Evolutionary conservation across 2,329 filamentous ascomycete genomes (phyloP).

Genomic region (Metarhizium anisopliae): DNA sequence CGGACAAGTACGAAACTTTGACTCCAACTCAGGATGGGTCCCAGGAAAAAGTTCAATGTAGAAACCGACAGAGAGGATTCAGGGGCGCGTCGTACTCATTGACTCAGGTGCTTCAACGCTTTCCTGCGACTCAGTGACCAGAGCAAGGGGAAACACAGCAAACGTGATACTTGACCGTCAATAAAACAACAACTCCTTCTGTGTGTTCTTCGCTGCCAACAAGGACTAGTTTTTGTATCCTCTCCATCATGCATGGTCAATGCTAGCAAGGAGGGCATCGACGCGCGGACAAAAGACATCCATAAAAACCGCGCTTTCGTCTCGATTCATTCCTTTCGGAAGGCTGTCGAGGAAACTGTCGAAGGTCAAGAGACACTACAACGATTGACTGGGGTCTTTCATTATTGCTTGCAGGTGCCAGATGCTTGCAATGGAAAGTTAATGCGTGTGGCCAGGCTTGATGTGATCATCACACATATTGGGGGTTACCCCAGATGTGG

Average conservation of each 20-base stretch:
- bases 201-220: conserved; percentile 77
- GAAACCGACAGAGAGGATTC: background rate
- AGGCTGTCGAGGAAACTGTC: conserved; percentile 35
- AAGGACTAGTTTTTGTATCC: conserved; percentile 93
- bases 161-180: background rate
- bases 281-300: conserved; percentile 88
- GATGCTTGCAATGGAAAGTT: conserved; percentile 35
- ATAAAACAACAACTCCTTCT: conserved; percentile 46
- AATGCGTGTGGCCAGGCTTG: conserved; percentile 50
- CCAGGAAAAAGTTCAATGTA: conserved; percentile 32
- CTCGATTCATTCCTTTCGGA: conserved; percentile 34
- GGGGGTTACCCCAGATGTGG: conserved; percentile 20
- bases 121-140: conserved; percentile 5
- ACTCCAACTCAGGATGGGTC: conserved; percentile 90
- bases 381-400: conserved; percentile 40
- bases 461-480: conserved; percentile 33
- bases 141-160: background rate
- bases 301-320: conserved; percentile 77
- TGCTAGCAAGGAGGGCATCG: conserved; percentile 51
- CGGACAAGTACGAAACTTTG: conserved; percentile 90
- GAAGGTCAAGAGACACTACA: conserved; percentile 17
- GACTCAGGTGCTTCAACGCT: conserved; percentile 1
- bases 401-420: conserved; percentile 29
- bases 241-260: conserved; percentile 40
- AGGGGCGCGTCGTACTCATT: background rate